Base-by-base conservation (phyloP, 2,329 filamentous ascomycete genomes). In the Hypoxylon sp. region DNA sequence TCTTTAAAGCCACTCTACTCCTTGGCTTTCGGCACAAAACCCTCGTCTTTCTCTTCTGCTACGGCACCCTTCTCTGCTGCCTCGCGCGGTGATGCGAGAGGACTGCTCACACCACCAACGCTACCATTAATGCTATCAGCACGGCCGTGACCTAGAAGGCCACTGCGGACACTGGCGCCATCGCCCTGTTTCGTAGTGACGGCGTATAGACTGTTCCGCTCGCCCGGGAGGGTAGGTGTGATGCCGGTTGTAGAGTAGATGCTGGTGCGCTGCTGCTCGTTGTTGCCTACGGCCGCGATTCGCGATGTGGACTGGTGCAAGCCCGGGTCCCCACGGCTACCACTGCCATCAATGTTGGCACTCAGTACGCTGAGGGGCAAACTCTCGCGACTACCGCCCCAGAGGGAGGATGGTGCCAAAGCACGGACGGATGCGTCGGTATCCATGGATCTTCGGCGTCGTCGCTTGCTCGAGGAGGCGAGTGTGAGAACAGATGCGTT, bases 401-500 rank as follows among this genome's bases (percentile, higher is more conserved):
- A 94, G 3, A 93, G 78, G 0, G 89, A 92, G 0, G 87, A 90
- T 0, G 90, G 90, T 1, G 90, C 88, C n/a, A 95, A 75, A 2
- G 90, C 90, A 31, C 90, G 87, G 27, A 94, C 89, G 0, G 89
- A 93, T 4, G 90, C 90, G 67, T 94, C 89, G 0, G 90, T 94
- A 69, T 94, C 90, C 71, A 93, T 85, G 20, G 89, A 92, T 53
- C 89, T 83, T 37, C 90, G 82, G 25, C 90, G 85, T 19, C 86
- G 82, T 26, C 87, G 83, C 73, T 93, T 91, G 59, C 87, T 90
- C 0, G 89, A 92, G 3, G 89, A 93, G 2, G 90, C 90, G 9
- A 95, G 78, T 0, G 90, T 95, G 53, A 95, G 74, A 61, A 95
- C 92, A 17, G 89, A 93, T 15, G 90, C 90, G 67, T 95, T 90